A percentile compares a stretch with the other conserved stretches of the same genome.
These are phyloP conservation scores for Diaporthe citri DNA, from an alignment of 2,329 filamentous ascomycete genomes.

Conservation along the genomic window DNA sequence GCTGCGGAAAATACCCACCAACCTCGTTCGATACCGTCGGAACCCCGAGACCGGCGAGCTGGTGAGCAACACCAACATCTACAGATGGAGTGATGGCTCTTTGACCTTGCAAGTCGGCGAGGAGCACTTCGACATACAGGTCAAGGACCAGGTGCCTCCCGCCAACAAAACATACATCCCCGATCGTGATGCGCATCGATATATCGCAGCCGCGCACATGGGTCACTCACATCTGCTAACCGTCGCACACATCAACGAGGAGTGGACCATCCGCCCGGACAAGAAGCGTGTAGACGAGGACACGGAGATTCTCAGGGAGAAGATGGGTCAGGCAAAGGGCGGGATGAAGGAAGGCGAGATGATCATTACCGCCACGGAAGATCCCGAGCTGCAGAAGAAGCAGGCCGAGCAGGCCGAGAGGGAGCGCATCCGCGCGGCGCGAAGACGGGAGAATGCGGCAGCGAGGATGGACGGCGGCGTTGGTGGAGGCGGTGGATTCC, in stretches of 20 bases:
- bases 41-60: constrained; percentile 75
- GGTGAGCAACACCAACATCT: constrained; percentile 80
- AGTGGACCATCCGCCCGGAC: constrained; percentile 77
- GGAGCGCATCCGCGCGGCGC: constrained; percentile 75
- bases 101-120: constrained; percentile 81
- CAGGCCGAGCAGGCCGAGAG: constrained; percentile 81
- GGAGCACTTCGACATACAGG: constrained; percentile 80
- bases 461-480: constrained; percentile 71
- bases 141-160: constrained; percentile 76
- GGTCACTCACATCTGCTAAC: constrained; percentile 77
- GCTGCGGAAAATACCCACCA: constrained; percentile 68
- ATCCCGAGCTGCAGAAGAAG: constrained; percentile 81
- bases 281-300: constrained; percentile 55
- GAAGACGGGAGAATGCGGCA: constrained; percentile 76
- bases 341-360: constrained; percentile 62
- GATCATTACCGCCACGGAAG: constrained; percentile 77
- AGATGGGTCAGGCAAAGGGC: constrained; percentile 73
- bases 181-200: constrained; percentile 80
- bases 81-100: constrained; percentile 85
- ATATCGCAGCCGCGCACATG: constrained; percentile 79
- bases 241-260: constrained; percentile 81
- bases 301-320: constrained; percentile 74
- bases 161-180: constrained; percentile 72
- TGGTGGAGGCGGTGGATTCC: constrained; percentile 58
- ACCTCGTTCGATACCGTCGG: constrained; percentile 77